Evolutionary conservation across 805 yeast genomes (phyloP).

Genomic region (Metschnikowia arizonensis): DNA sequence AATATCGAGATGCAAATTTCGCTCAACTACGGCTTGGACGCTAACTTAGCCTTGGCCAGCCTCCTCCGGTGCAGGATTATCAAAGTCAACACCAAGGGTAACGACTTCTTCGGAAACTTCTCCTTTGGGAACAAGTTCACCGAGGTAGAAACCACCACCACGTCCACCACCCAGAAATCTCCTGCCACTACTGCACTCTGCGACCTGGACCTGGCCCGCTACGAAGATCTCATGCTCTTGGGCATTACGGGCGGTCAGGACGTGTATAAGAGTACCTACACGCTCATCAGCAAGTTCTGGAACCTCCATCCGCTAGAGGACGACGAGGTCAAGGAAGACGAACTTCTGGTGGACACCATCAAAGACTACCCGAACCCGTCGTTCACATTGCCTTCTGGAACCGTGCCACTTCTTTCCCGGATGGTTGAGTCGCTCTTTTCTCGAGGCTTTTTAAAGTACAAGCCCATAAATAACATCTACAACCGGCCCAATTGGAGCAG

Average conservation of each 20-base stretch:
- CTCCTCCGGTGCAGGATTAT: conserved; percentile 49
- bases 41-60: conserved; percentile 44
- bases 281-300: conserved; percentile 42
- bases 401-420: conserved; percentile 69
- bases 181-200: conserved; percentile 1
- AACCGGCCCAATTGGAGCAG: conserved; percentile 45
- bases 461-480: conserved; percentile 34
- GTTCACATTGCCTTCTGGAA: conserved; percentile 72
- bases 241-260: conserved; percentile 32
- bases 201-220: conserved; percentile 9
- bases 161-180: conserved; percentile 9
- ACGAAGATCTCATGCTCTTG: conserved; percentile 17
- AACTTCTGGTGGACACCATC: conserved; percentile 10
- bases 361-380: conserved; percentile 45
- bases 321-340: conserved; percentile 13
- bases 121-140: conserved; percentile 14
- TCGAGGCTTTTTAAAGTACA: conserved; percentile 45
- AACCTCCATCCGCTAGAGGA: conserved; percentile 44
- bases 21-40: conserved; percentile 61
- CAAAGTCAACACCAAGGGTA: conserved; percentile 24
- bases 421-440: conserved; percentile 65
- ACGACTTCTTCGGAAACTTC: conserved; percentile 23
- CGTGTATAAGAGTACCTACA: conserved; percentile 30
- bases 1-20: conserved; percentile 51
- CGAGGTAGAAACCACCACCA: conserved; percentile 15